Base-by-base conservation (phyloP, 768 basidiomycete genomes). In the Naganishia randhawae region DNA sequence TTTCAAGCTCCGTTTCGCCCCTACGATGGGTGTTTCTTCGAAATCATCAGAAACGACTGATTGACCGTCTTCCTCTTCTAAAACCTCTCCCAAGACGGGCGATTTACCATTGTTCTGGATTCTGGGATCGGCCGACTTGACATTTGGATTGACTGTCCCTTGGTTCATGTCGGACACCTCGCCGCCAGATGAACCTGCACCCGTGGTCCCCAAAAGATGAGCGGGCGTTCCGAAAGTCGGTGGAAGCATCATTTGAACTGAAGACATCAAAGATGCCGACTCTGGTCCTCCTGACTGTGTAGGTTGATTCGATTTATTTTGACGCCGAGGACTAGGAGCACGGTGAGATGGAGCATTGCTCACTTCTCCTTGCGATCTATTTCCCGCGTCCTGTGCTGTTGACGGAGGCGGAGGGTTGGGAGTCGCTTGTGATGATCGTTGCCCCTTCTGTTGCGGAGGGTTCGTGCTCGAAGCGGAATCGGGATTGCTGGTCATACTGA, bases 21-120 rank as follows among this genome's bases (percentile, higher is more conserved):
- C 39, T 39, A 25, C 57, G 22, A 39, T 39, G 25, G 37, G 57
- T 16, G 57, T 61, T 8, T 61, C 57, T 13, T 61, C 57, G 25
- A 61, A 61, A 25, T 61, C 57, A 39, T 61, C 57, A 14, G 57
- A 61, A 22, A 61, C 57, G 3, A 61, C 57, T 6, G 57, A 61
- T 61, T 61, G 57, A 7, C 57, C 57, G 16, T 61, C 57, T 10
- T 61, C 57, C 10, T 61, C 57, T 14, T 61, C 57, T 22, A 41
- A 3, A 5, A 61, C 35, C 22, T 61, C 57, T 2, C 14, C 57
- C 17, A 61, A 22, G 4, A 61, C 32, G 14, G 57, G 57, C 37
- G 57, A 61, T 41, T 61, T 61, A 22, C 8, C 39, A 37, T n/a
- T 17, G n/a, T 22, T 29, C 33, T 48, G 8, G 1, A n/a, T 13